Conservation (phyloP, 441 rosid genomes). For the Sinapis alba region DNA sequence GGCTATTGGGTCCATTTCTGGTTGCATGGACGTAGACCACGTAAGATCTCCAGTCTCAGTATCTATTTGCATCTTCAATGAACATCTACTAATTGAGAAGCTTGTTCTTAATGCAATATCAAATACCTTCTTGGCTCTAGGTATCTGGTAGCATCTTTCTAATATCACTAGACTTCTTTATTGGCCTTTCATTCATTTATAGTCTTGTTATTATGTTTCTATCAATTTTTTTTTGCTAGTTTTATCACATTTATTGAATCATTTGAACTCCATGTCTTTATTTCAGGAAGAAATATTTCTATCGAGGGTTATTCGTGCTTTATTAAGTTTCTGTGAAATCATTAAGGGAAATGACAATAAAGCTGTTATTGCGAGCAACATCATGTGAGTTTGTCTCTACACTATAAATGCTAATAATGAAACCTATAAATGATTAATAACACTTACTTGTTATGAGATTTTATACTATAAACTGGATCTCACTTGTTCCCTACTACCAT, state of each 20-base stretch:
- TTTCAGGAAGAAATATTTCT: conserved; percentile 96
- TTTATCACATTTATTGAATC: neutral
- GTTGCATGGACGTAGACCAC: conserved; percentile 98
- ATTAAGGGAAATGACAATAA: conserved; percentile 98
- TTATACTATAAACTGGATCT: neutral
- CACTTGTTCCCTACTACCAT: conserved; percentile 13
- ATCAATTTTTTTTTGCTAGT: neutral
- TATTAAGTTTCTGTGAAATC: conserved; percentile 94
- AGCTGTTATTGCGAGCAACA: conserved; percentile 98
- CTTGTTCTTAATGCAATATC: neutral
- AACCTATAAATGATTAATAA: neutral
- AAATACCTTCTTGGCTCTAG: neutral
- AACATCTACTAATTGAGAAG: conserved; percentile 2
- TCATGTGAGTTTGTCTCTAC: conserved; percentile 71
- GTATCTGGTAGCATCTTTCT: conserved; percentile 6
- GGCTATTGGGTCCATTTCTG: conserved; percentile 99
- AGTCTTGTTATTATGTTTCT: neutral
- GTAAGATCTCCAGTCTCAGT: conserved; percentile 43
- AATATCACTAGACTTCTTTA: neutral
- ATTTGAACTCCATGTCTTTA: neutral
- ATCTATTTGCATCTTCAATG: neutral
- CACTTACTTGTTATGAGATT: neutral
- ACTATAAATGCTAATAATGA: conserved; percentile 12
- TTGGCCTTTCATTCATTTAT: neutral
- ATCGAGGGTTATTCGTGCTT: conserved; percentile 96